Base-by-base conservation (phyloP, 352 stramenopile genomes). In the Phytopythium montanum region DNA sequence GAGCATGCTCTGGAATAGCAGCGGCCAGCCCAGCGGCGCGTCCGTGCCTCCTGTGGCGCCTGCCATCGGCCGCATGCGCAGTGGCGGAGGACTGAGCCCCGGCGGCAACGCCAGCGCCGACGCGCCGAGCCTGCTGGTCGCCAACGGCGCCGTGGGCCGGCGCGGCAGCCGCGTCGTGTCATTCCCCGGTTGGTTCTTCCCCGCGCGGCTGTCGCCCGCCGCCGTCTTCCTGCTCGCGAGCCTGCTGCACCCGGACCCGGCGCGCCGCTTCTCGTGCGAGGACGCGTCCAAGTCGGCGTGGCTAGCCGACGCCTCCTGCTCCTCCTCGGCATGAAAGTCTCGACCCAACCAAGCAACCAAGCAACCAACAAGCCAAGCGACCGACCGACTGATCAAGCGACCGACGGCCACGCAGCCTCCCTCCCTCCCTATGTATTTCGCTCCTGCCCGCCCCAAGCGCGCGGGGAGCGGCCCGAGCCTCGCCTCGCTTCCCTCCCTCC, bases 121-220 rank as follows among this genome's bases (percentile, higher is more conserved):
- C 5, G 57, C 72, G 45, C 25, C 61, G 21, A 45, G 31, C 33
- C 33, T 46, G 51, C 51, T 45, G 31, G 33, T 56, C n/a, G 34
- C 44, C 41, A 61, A n/a, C 69, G 72, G 51, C 42, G 78, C 55
- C 14, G 63, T 60, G 26, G 68, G 72, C 12, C 69, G 57, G 28
- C 58, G 75, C 45, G 69, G 69, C 29, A 79, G 65, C 54, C 72
- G 69, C 34, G 66, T 74, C 6, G 76, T 92, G 41, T 66, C 73
- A 6, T 96, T 92, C 60, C 88, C 88, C 10, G 70, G 72, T 45
- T 96, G 88, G 86, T 81, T 96, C 25, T 96, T 96, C 68, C 85
- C 88, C 13, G 65, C 79, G 16, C 81, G 78, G 61, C 70, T 96
- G 56, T 88, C 78, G 5, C 72, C 82, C 4, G 38, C 73, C 12